Conservation (phyloP, 129 eudicot genomes). For the Helichrysum umbraculigerum region DNA sequence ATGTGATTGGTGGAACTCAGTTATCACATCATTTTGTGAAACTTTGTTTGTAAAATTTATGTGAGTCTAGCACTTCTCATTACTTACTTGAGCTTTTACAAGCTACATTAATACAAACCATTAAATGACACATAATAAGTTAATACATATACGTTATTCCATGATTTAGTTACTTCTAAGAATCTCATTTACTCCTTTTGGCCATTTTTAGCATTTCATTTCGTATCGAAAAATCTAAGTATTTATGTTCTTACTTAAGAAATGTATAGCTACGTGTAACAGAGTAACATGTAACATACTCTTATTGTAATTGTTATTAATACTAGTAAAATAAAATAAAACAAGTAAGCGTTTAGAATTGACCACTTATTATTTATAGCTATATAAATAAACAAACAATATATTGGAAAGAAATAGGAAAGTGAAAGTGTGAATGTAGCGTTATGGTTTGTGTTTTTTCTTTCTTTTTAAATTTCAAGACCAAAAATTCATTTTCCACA, state of each 20-base stretch:
- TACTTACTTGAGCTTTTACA: no score
- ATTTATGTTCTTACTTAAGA: neutral
- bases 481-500: conserved; percentile 2
- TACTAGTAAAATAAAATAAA: neutral
- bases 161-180: no score
- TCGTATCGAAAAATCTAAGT: no score
- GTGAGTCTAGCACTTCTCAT: no score
- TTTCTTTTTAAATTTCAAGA: neutral
- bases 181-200: no score
- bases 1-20: no score
- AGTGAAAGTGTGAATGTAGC: conserved; percentile 12
- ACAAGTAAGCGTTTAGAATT: neutral
- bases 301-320: neutral
- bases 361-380: neutral
- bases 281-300: neutral
- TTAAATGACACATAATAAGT: no score
- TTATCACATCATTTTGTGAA: no score
- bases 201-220: no score
- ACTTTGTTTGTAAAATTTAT: no score
- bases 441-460: neutral
- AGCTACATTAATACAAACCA: no score
- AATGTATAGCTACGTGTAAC: neutral
- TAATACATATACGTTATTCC: no score
- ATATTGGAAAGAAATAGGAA: conserved; percentile 7
- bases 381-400: neutral